A percentile compares a stretch with the other conserved stretches of the same genome.
Evolutionary conservation across 805 yeast species (phyloP).

Genomic region (Candida khao-thaluensis): DNA sequence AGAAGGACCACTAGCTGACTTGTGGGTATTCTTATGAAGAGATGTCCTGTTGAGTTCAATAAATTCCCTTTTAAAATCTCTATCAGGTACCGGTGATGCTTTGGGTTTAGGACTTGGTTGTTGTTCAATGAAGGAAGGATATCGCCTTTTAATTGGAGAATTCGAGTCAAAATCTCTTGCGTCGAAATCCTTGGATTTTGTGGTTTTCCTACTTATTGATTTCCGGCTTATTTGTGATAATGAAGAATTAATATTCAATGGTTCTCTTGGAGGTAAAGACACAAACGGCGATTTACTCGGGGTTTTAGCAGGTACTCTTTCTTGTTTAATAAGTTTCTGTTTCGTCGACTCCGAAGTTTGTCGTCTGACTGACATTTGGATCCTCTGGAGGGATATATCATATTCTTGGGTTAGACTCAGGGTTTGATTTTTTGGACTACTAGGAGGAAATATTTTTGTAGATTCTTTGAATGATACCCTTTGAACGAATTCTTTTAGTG

Average conservation of each 20-base stretch:
- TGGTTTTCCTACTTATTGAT: conserved; percentile 7
- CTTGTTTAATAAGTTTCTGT: conserved; percentile 1
- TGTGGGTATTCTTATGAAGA: background rate
- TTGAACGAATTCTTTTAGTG: conserved; percentile 5
- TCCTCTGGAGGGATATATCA: conserved; percentile 14
- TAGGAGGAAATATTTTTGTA: conserved; percentile 22
- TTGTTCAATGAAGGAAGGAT: conserved; percentile 15
- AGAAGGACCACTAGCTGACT: conserved; percentile 1
- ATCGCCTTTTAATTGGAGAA: conserved; percentile 17
- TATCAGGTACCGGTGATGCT: background rate
- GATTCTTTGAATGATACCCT: conserved; percentile 5
- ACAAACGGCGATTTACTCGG: conserved; percentile 37
- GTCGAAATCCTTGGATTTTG: conserved; percentile 5
- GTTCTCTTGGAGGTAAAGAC: conserved; percentile 39
- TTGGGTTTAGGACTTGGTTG: background rate
- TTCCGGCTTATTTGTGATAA: conserved; percentile 13
- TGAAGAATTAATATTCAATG: conserved; percentile 28
- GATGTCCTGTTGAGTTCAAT: conserved; percentile 1
- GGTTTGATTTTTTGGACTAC: conserved; percentile 16
- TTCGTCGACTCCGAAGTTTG: conserved; percentile 6
- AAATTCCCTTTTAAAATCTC: conserved; percentile 3
- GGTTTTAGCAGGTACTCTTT: conserved; percentile 15
- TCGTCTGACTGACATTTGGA: conserved; percentile 17
- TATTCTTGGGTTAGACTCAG: conserved; percentile 7
- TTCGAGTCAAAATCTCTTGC: conserved; percentile 3